Evolutionary conservation across 2,329 filamentous ascomycete species (phyloP), one percentile per base, ranked within the genome.

Genomic region (Periconia macrospinosa): DNA sequence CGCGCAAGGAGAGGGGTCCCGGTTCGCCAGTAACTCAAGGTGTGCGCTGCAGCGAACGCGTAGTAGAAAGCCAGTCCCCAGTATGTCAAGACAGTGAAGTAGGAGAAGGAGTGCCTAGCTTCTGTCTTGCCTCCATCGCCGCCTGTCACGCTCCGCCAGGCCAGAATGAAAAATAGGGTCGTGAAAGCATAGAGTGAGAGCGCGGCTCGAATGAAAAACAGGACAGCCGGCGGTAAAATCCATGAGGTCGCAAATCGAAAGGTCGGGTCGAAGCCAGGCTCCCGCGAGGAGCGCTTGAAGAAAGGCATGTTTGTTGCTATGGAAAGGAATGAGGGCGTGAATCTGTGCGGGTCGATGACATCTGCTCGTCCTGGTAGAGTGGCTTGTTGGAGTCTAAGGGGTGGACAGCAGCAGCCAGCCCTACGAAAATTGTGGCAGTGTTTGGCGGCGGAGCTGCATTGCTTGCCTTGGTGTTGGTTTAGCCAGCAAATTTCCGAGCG

Each of bases 31-130:
- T 93, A 94, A 45, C 80, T 81, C 49, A 84, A 76, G 6, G 89
- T 91, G 77, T 95, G 90, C 17, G 84, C 57, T 17, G 87, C 80
- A 1, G 88, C 80, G 65, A 87, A 77, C 52, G 86, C 79, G 70
- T 88, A 87, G 79, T 95, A 96, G 76, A 92, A 93, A 20, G 83
- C 86, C 35, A 93, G 76, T 1, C 90, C 90, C 89, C 89, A 94
- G 80, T 88, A 94, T 10, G 88, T 90, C 54, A 94, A 78, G 66
- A 86, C 80, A 27, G 91, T 95, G 78, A 96, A 95, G 79, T 85
- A 95, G 64, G 86, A 90, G 78, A 95, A 94, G 44, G 81, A 82
- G 44, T 78, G 74, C 49, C 78, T 76, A 11, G 66, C 65, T 1
- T 65, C 67, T 33, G 67, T 59, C 67, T 80, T 81, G 46, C 81